phyloP scores from a whole-genome alignment of 495 filamentous ascomycete species.

The Lophiotrema nucula region DNA sequence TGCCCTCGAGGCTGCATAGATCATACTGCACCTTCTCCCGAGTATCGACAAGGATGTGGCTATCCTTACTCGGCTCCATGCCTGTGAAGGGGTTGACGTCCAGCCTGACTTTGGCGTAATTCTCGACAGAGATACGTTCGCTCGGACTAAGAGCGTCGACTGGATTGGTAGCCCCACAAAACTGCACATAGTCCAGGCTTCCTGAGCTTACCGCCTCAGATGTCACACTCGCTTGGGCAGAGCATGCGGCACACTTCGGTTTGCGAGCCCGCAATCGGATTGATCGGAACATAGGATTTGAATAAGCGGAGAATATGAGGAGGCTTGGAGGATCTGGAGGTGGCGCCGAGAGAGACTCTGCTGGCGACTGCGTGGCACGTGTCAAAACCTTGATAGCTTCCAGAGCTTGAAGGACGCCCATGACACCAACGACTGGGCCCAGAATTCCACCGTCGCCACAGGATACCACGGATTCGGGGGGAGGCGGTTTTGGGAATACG shows the following conservation, averaged over 20 bases:
- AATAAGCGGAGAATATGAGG: constrained; percentile 72
- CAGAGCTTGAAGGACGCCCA: constrained; percentile 89
- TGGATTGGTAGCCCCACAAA: constrained; percentile 62
- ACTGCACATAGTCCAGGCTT: constrained; percentile 71
- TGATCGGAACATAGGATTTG: constrained; percentile 65
- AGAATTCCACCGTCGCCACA: constrained; percentile 92
- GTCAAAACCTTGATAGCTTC: constrained; percentile 83
- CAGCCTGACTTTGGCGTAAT: constrained; percentile 45
- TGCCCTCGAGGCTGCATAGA: constrained; percentile 70
- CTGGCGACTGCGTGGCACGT: constrained; percentile 16
- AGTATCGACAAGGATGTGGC: constrained; percentile 73
- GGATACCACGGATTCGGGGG: constrained; percentile 68
- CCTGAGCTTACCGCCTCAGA: constrained; percentile 60
- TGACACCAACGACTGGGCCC: constrained; percentile 87
- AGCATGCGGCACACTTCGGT: constrained; percentile 72
- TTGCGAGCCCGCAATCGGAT: constrained; percentile 68
- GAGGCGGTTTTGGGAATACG: constrained; percentile 84
- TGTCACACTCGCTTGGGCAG: constrained; percentile 58
- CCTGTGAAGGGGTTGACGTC: constrained; percentile 20
- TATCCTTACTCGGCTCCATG: constrained; percentile 17
- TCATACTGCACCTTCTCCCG: constrained; percentile 80
- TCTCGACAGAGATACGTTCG: constrained; percentile 60
- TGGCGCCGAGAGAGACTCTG: neutral
- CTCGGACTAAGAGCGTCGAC: constrained; percentile 54
- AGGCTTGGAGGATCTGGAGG: constrained; percentile 47